Evolutionary conservation across 805 yeast genomes (phyloP).

Genomic region (Lipomyces spencermartinsiae): DNA sequence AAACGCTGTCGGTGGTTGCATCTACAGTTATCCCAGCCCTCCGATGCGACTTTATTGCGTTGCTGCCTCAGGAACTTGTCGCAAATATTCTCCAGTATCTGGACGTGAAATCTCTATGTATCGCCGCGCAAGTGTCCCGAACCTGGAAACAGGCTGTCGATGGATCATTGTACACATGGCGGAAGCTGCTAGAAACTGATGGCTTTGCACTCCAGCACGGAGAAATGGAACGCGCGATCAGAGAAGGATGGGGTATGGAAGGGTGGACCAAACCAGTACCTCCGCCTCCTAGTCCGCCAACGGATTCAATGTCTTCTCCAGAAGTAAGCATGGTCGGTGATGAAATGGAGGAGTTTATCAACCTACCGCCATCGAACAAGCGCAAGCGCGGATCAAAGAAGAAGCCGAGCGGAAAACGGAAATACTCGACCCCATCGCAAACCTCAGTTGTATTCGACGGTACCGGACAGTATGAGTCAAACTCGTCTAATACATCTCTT

Average conservation of each 20-base stretch:
- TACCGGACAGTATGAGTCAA: neutral
- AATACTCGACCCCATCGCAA: neutral
- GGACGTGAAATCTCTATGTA: conserved; percentile 66
- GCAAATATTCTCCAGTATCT: conserved; percentile 67
- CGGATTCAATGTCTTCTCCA: conserved; percentile 2
- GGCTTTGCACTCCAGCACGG: conserved; percentile 58
- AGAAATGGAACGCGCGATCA: conserved; percentile 51
- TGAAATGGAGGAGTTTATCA: neutral
- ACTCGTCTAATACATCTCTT: neutral
- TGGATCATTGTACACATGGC: conserved; percentile 72
- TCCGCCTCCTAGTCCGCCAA: neutral
- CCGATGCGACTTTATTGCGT: conserved; percentile 72
- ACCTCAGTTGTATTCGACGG: neutral
- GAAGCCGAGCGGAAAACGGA: neutral
- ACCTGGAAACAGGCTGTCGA: conserved; percentile 73
- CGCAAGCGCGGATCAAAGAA: neutral
- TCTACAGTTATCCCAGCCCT: conserved; percentile 60
- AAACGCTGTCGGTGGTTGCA: conserved; percentile 65
- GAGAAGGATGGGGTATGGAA: conserved; percentile 44
- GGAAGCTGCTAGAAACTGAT: conserved; percentile 65
- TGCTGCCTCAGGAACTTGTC: conserved; percentile 78
- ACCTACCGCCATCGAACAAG: neutral
- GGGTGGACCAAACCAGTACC: conserved; percentile 21
- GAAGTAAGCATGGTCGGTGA: neutral
- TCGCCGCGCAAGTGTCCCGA: conserved; percentile 67